Evolutionary conservation across 2,329 filamentous ascomycete genomes (phyloP), one percentile per base, ranked within the genome.

Genomic region (Pestalotiopsis sp.): DNA sequence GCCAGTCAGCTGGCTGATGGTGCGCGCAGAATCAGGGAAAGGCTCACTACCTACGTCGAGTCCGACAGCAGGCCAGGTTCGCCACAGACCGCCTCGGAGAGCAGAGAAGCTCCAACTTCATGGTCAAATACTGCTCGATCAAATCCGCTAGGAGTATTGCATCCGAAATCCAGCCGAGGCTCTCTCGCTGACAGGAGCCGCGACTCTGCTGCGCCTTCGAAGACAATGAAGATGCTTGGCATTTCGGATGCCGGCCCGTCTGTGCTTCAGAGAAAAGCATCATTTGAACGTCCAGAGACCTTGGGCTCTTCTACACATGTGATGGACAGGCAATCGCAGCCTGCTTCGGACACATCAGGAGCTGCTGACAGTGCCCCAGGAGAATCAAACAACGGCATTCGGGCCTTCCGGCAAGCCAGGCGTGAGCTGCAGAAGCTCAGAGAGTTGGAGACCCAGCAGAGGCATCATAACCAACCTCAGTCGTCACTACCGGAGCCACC

Each of bases 1-100:
- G 90, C 91, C 20, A 89, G 86, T 66, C 91, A 94, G 74, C 85
- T 95, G 52, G 92, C 91, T 2, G 87, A 90, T 71, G 88, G 92
- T 17, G 89, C 92, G 67, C 88, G 88, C 38, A 87, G 91, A 1
- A 91, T 95, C 7, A 90, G 93, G 65, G 92, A 95, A 78, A 91
- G 89, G 72, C 82, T 95, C 59, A 92, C 89, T 7, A 91, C 88
- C 0, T 91, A 90, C 71, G 89, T 88, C 0, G 91, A 92, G 73
- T 85, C 86, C 2, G 90, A 93, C 49, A 84, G 80, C 70, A 83
- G 84, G 60, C 80, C 81, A 61, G 83, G 82, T 58, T 85, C 84
- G 3, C 82, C 85, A 25, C 72, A 80, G 67, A 74, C 78, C 62
- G 13, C 64, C 64, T 68, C 76, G 13, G 81, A 84, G 41, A 72